Conservation (phyloP, 2,329 filamentous ascomycete genomes). For the Thielaviopsis punctulata region DNA sequence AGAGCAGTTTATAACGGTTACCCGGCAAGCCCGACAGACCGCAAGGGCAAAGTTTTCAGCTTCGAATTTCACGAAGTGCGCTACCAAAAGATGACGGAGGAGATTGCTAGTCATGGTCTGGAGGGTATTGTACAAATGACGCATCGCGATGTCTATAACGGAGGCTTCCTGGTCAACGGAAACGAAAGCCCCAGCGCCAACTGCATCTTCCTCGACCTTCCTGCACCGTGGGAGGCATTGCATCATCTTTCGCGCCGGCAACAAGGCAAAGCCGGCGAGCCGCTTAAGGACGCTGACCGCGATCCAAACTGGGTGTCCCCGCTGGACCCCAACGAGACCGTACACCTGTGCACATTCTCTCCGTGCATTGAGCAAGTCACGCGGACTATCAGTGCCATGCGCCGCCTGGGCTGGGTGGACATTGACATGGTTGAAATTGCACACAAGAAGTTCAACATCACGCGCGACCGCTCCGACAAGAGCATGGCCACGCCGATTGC, state of each 20-base stretch:
- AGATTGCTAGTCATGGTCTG: slow-evolving; percentile 52
- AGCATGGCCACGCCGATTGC: slow-evolving; percentile 53
- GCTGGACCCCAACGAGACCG: slow-evolving; percentile 53
- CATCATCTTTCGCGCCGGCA: slow-evolving; percentile 48
- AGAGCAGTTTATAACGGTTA: slow-evolving; percentile 62
- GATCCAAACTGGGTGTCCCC: slow-evolving; percentile 19
- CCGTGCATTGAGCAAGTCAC: slow-evolving; percentile 95
- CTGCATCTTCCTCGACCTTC: slow-evolving; percentile 63
- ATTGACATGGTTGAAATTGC: slow-evolving; percentile 87
- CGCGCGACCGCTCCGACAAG: slow-evolving; percentile 63
- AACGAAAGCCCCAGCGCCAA: slow-evolving; percentile 6
- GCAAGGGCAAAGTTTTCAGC: slow-evolving; percentile 56
- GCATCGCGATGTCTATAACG: slow-evolving; percentile 62
- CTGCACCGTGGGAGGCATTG: slow-evolving; percentile 65
- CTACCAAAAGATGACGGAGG: slow-evolving; percentile 49
- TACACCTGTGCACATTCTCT: slow-evolving; percentile 82
- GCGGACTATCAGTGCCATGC: slow-evolving; percentile 63
- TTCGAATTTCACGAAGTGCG: slow-evolving; percentile 67
- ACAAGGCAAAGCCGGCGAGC: slow-evolving; percentile 15
- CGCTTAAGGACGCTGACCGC: slow-evolving; percentile 19
- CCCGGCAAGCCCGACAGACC: slow-evolving; percentile 26
- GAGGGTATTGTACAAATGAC: slow-evolving; percentile 51
- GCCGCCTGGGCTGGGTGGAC: slow-evolving; percentile 71
- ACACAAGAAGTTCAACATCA: slow-evolving; percentile 63
- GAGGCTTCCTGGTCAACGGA: slow-evolving; percentile 41